These are phyloP conservation scores for Pichia scutulata DNA, from an alignment of 805 yeast species.

Conservation along the genomic window DNA sequence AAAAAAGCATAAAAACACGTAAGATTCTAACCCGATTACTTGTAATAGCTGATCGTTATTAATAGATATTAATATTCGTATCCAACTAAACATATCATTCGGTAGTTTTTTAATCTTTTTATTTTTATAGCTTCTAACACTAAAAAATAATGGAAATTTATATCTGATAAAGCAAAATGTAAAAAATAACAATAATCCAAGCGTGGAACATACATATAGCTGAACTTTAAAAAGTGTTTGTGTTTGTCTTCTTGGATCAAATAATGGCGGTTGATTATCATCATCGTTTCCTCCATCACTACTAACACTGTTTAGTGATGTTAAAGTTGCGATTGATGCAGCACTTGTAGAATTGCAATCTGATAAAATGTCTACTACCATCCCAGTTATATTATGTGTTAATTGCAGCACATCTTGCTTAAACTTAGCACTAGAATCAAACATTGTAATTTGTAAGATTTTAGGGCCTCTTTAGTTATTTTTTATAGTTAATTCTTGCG, in stretches of 20 bases:
- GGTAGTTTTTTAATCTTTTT: constrained; percentile 39
- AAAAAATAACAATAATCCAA: constrained; percentile 40
- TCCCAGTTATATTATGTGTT: neutral
- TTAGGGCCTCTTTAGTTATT: too few relatives aligned
- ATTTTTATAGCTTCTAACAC: constrained; percentile 45
- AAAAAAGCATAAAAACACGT: constrained; percentile 51
- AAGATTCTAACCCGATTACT: constrained; percentile 52
- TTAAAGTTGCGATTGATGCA: neutral
- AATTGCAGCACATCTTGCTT: neutral
- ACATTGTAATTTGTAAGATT: neutral
- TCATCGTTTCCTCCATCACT: neutral
- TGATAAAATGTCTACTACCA: neutral
- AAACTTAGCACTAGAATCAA: neutral
- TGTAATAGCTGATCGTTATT: constrained; percentile 45
- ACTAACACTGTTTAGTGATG: neutral
- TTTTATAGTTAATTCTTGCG: too few relatives aligned
- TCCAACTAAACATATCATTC: constrained; percentile 44
- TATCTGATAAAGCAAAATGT: constrained; percentile 44
- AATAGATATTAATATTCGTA: constrained; percentile 37
- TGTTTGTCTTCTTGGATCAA: constrained; percentile 34
- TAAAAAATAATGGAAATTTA: constrained; percentile 50
- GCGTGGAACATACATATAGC: constrained; percentile 37
- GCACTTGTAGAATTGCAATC: neutral
- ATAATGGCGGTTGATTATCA: constrained; percentile 31
- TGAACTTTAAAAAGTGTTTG: constrained; percentile 55